Percentiles rank a stretch among this genome's conserved stretches.
Conservation (phyloP, 2,329 filamentous ascomycete genomes). For the Diaporthe capsici region DNA sequence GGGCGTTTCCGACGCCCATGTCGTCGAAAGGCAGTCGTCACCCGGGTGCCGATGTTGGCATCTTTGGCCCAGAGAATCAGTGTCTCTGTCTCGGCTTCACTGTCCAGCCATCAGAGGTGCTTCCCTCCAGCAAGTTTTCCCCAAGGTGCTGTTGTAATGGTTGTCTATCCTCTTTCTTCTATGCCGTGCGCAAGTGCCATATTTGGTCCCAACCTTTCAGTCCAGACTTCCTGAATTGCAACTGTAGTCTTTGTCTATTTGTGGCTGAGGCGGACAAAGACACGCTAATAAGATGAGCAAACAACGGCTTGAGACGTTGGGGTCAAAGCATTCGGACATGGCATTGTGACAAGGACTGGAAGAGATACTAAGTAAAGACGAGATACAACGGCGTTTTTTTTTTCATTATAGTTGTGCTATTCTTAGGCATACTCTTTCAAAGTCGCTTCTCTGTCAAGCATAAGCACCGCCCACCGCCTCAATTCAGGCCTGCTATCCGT, state of each 20-base stretch:
- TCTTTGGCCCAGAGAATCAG: neutral
- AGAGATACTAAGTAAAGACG: neutral
- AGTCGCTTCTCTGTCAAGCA: neutral
- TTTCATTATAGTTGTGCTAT: neutral
- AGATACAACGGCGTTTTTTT: neutral
- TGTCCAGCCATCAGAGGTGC: neutral
- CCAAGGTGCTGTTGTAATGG: too few relatives aligned
- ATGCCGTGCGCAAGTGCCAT: accelerated
- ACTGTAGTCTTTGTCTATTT: neutral
- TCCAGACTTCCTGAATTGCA: too few relatives aligned
- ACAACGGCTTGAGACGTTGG: neutral
- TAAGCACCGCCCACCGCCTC: neutral
- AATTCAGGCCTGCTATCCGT: neutral
- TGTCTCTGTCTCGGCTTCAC: neutral
- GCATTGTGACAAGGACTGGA: neutral
- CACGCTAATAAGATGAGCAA: neutral
- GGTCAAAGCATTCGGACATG: neutral
- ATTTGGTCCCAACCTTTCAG: neutral
- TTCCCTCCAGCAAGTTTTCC: neutral
- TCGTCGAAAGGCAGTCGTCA: neutral
- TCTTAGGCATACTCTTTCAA: neutral
- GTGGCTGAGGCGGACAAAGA: constrained; percentile 2
- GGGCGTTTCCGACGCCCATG: neutral
- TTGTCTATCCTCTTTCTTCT: neutral
- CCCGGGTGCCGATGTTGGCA: neutral